Base-by-base conservation (phyloP, 1,139 yeast genomes). In the Zygosaccharomyces pseudobailii region DNA sequence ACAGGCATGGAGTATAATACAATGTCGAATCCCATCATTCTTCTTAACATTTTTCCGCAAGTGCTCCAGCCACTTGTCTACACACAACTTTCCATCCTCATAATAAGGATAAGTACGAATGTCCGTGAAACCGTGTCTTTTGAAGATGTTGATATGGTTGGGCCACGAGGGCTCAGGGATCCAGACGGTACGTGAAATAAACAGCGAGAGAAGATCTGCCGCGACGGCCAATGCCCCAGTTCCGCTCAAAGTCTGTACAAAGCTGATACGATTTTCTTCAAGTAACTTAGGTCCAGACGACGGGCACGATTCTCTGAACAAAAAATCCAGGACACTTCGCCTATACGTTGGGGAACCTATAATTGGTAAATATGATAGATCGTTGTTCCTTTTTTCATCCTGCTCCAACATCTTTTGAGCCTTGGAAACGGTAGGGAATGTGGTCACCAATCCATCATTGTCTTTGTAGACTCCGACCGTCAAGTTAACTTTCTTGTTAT, bases 391-490 rank as follows among this genome's bases (percentile, higher is more conserved):
- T 17, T 49, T 55, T 10, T 41, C 34, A 38, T 55, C 52, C 13
- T 40, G 39, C 19, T 58, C 64, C 7, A 69, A 49, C 5, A 58
- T 48, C 34, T 66, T 62, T 56, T 80, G 85, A 3, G 96, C 95
- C 56, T 73, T 70, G 55, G 72, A 77, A 10, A 90, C 95, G 4
- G 92, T 82, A 4, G 96, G 95, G 46, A 90, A 76, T 37, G 90
- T 82, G 83, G 94, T 87, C 23, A 97, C 96, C 65, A 82, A 77
- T 38, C 97, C 97, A 44, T 69, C 58, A 57, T 81, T 77, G 66
- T 88, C 96, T 66, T 96, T 79, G 70, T 90, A 90, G 33, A 97
- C 96, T 45, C 97, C 97, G 46, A 90, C 90, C 21, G 95, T 92
- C 59, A 88, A 73, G 62, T 88, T 92, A 55, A 90, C 88, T 73